These are phyloP conservation scores for Zygnema circumcarinatum DNA, from an alignment of 139 green algal genomes.

Conservation along the genomic window DNA sequence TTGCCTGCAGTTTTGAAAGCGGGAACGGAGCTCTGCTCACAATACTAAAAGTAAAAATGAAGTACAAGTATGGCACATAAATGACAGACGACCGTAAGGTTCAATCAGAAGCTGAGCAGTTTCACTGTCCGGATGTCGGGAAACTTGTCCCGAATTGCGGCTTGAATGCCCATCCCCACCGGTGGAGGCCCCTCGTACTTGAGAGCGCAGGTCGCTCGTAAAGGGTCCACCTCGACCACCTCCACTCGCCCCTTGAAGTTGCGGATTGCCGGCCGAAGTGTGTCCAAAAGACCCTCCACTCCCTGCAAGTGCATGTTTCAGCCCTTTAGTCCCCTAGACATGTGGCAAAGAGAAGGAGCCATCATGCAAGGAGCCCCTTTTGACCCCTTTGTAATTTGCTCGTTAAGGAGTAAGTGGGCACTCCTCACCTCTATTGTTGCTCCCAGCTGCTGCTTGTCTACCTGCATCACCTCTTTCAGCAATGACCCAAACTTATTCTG, in stretches of 20 bases:
- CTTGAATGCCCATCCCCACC: slow-evolving; percentile 63
- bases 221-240: slow-evolving; percentile 70
- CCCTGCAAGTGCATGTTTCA: slow-evolving; percentile 1
- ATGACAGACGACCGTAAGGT: neutral
- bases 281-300: slow-evolving; percentile 83
- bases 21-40: neutral
- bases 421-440: too few relatives aligned
- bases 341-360: too few relatives aligned
- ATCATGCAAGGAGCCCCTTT: too few relatives aligned
- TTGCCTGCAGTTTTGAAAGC: neutral
- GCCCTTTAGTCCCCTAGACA: too few relatives aligned
- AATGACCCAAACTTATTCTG: slow-evolving; percentile 19
- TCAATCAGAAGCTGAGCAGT: neutral
- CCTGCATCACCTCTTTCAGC: slow-evolving; percentile 67
- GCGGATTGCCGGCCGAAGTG: slow-evolving; percentile 79
- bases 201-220: slow-evolving; percentile 65
- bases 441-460: slow-evolving; percentile 58
- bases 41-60: neutral
- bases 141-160: slow-evolving; percentile 78
- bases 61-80: neutral
- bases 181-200: slow-evolving; percentile 51
- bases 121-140: slow-evolving; percentile 46
- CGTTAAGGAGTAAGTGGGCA: too few relatives aligned
- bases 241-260: slow-evolving; percentile 80
- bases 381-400: too few relatives aligned